A percentile compares a stretch with the other conserved stretches of the same genome.
Conservation (phyloP, 2,329 filamentous ascomycete species). For the Diaporthe ilicicola region DNA sequence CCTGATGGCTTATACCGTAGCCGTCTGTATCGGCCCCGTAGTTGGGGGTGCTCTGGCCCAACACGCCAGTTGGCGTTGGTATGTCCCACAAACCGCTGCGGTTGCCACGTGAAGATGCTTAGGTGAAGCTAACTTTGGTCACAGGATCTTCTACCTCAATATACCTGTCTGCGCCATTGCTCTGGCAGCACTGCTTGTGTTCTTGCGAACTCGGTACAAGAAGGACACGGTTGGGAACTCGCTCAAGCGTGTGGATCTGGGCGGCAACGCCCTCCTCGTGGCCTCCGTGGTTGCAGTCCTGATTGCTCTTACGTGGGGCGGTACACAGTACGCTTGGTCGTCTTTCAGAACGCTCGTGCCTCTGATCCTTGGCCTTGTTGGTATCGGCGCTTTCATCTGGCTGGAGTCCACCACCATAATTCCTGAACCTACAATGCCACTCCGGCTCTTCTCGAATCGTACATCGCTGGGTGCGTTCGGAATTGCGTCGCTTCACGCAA, state of each 20-base stretch:
- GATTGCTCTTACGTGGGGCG: slow-evolving; percentile 35
- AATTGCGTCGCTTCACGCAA: background rate
- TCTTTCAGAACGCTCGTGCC: slow-evolving; percentile 41
- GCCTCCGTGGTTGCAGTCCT: slow-evolving; percentile 32
- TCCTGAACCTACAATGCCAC: slow-evolving; percentile 44
- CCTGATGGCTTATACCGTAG: slow-evolving; percentile 30
- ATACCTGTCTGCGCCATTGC: slow-evolving; percentile 37
- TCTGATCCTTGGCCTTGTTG: slow-evolving; percentile 48
- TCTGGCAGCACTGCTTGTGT: slow-evolving; percentile 39
- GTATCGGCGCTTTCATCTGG: slow-evolving; percentile 44
- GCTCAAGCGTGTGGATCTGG: slow-evolving; percentile 32
- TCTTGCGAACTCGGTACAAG: slow-evolving; percentile 38
- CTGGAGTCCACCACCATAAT: slow-evolving; percentile 40
- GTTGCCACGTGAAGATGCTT: too few relatives aligned
- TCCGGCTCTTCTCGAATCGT: background rate
- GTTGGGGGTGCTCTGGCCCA: slow-evolving; percentile 43
- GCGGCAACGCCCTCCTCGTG: slow-evolving; percentile 35
- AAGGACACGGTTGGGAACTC: too few relatives aligned
- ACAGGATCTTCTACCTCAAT: slow-evolving; percentile 41
- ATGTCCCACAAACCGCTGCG: too few relatives aligned
- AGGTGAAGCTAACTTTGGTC: too few relatives aligned
- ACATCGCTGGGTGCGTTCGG: background rate
- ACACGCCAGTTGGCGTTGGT: slow-evolving; percentile 43
- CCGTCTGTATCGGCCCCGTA: slow-evolving; percentile 43
- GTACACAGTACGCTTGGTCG: slow-evolving; percentile 33